Evolutionary conservation across 768 basidiomycete species (phyloP).

Genomic region (Pulveroboletus frians): DNA sequence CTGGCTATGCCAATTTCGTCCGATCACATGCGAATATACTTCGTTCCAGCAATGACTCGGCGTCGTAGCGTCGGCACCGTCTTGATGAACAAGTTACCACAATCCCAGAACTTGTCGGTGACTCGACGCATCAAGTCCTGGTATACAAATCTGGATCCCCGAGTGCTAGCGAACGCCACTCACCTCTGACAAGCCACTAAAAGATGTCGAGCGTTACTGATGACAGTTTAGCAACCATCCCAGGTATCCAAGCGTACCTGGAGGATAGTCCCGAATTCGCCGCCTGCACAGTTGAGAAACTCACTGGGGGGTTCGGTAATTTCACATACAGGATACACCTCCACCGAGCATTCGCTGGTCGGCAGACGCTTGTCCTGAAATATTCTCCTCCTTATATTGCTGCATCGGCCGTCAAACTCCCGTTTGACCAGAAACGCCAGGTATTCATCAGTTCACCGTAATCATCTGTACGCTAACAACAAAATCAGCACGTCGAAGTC

Average conservation of each 20-base stretch:
- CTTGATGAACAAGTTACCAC: background rate
- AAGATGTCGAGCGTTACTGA: slow-evolving; percentile 12
- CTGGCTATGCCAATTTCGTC: too few relatives aligned
- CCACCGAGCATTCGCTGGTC: slow-evolving; percentile 35
- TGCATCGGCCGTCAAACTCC: slow-evolving; percentile 13
- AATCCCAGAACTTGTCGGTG: slow-evolving; percentile 3
- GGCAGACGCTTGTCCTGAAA: slow-evolving; percentile 51
- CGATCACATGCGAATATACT: too few relatives aligned
- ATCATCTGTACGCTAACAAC: slow-evolving; percentile 4
- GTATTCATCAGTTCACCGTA: slow-evolving; percentile 27
- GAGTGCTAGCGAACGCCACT: background rate
- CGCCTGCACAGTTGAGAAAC: slow-evolving; percentile 32
- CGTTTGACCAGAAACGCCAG: slow-evolving; percentile 50
- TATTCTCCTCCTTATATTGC: slow-evolving; percentile 47
- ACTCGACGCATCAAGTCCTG: slow-evolving; percentile 2
- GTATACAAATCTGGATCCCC: slow-evolving; percentile 1
- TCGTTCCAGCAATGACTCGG: background rate
- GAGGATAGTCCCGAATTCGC: slow-evolving; percentile 41
- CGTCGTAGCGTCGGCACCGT: slow-evolving; percentile 2
- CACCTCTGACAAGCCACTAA: background rate
- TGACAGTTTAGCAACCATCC: slow-evolving; percentile 26
- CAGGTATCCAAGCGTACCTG: slow-evolving; percentile 41
- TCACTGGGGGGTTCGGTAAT: slow-evolving; percentile 53
- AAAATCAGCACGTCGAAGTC: slow-evolving; percentile 40
- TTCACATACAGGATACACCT: slow-evolving; percentile 55